Evolutionary conservation across 2,329 filamentous ascomycete genomes (phyloP).

Genomic region (Aspergillus terreus): DNA sequence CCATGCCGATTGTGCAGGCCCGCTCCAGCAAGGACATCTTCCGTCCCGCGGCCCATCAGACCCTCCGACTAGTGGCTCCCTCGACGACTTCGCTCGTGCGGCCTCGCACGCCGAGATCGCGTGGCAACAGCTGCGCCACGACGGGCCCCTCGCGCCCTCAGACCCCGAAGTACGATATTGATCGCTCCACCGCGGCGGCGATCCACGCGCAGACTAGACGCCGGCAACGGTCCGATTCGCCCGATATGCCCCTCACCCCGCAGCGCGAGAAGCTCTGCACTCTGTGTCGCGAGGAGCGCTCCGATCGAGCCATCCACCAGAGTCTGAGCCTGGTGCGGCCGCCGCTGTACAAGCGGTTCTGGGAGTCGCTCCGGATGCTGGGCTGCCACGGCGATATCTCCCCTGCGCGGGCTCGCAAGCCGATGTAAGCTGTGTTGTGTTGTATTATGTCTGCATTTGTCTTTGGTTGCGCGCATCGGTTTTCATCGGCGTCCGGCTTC

Average conservation of each 20-base stretch:
- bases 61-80: slow-evolving; percentile 34
- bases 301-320: slow-evolving; percentile 20
- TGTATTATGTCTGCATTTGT: neutral
- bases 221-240: slow-evolving; percentile 27
- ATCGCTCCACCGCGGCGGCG: slow-evolving; percentile 33
- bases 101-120: slow-evolving; percentile 19
- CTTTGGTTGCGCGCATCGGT: neutral
- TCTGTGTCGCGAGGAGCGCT: slow-evolving; percentile 30
- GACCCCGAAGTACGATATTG: slow-evolving; percentile 25
- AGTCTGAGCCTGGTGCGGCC: slow-evolving; percentile 16
- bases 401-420: slow-evolving; percentile 14
- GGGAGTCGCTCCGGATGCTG: slow-evolving; percentile 23
- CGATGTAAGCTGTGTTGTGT: slow-evolving; percentile 8
- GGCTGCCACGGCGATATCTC: slow-evolving; percentile 21
- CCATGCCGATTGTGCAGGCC: slow-evolving; percentile 14
- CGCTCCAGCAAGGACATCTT: slow-evolving; percentile 24
- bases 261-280: slow-evolving; percentile 28
- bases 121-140: slow-evolving; percentile 17
- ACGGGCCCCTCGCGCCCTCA: slow-evolving; percentile 6
- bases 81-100: slow-evolving; percentile 32
- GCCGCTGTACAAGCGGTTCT: slow-evolving; percentile 22
- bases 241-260: slow-evolving; percentile 16
- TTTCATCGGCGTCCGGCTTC: too few relatives aligned
- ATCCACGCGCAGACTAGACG: slow-evolving; percentile 34
- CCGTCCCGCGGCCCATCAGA: slow-evolving; percentile 24